A percentile compares a stretch with the other conserved stretches of the same genome.
Conservation (phyloP, 2,329 filamentous ascomycete species). For the Sporothrix schenckii region DNA sequence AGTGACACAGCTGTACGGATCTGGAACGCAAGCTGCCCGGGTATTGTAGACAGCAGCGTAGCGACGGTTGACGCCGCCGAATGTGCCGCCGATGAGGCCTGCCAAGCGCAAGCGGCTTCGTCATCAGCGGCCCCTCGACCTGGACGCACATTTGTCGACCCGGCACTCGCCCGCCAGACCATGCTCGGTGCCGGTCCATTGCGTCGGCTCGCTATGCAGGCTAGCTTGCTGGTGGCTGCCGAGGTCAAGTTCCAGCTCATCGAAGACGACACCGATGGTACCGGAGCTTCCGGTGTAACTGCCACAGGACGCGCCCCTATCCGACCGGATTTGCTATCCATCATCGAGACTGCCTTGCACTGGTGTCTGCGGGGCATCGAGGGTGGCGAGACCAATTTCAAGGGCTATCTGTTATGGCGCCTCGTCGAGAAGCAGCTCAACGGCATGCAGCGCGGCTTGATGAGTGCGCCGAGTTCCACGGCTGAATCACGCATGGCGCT, state of each 20-base stretch:
- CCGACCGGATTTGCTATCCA: conserved; percentile 22
- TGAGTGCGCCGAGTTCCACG: conserved; percentile 42
- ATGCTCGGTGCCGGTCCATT: conserved; percentile 49
- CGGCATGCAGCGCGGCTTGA: conserved; percentile 45
- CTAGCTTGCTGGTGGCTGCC: conserved; percentile 48
- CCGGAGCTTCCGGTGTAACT: not conserved
- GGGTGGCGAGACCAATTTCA: conserved; percentile 55
- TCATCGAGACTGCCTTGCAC: conserved; percentile 23
- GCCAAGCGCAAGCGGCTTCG: not conserved
- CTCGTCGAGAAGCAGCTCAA: conserved; percentile 49
- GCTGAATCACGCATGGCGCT: conserved; percentile 27
- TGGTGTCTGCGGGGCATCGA: conserved; percentile 31
- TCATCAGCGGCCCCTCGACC: not conserved
- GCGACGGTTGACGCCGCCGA: conserved; percentile 9
- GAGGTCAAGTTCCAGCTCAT: conserved; percentile 52
- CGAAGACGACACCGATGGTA: conserved; percentile 39
- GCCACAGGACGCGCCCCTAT: not conserved
- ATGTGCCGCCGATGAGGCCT: not conserved
- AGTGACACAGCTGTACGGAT: conserved; percentile 46
- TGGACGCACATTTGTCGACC: conserved; percentile 26
- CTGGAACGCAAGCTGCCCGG: conserved; percentile 36
- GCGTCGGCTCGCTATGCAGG: conserved; percentile 47
- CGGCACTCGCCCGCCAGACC: conserved; percentile 47
- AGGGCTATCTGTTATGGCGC: conserved; percentile 53
- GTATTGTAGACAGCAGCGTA: conserved; percentile 20